Conservation (phyloP, 2,329 filamentous ascomycete species). For the Teratosphaeria nubilosa region DNA sequence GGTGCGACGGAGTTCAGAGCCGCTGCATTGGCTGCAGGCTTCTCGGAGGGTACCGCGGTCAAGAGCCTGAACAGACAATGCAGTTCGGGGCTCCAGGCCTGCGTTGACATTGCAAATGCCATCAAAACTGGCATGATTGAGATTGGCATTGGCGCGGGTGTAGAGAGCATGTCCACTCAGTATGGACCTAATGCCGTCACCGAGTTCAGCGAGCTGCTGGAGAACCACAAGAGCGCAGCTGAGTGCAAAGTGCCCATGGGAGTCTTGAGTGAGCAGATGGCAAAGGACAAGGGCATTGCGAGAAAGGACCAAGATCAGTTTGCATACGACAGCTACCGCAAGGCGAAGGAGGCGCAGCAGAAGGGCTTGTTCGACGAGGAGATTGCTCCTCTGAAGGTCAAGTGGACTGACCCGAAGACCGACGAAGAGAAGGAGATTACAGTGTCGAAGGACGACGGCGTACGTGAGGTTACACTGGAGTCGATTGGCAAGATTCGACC, state of each 20-base stretch:
- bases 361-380: constrained; percentile 87
- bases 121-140: constrained; percentile 91
- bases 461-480: constrained; percentile 76
- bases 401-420: constrained; percentile 83
- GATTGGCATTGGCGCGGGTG: constrained; percentile 82
- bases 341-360: constrained; percentile 75
- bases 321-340: constrained; percentile 84
- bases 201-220: constrained; percentile 85
- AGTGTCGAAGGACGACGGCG: constrained; percentile 76
- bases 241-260: constrained; percentile 99
- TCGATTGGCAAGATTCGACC: constrained; percentile 82
- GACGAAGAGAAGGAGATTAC: constrained; percentile 75
- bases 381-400: constrained; percentile 75
- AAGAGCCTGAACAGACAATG: constrained; percentile 88
- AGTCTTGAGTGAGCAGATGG: constrained; percentile 87
- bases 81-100: constrained; percentile 83
- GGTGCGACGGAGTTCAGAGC: constrained; percentile 96
- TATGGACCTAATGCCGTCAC: constrained; percentile 83
- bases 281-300: constrained; percentile 65
- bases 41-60: constrained; percentile 75
- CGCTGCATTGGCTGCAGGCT: constrained; percentile 79
- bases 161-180: constrained; percentile 90
- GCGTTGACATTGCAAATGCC: constrained; percentile 87
- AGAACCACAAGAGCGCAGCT: constrained; percentile 67
- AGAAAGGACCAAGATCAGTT: constrained; percentile 80